phyloP scores from a whole-genome alignment of 1,284 basidiomycete species.

The Rugosomyces carneus region DNA sequence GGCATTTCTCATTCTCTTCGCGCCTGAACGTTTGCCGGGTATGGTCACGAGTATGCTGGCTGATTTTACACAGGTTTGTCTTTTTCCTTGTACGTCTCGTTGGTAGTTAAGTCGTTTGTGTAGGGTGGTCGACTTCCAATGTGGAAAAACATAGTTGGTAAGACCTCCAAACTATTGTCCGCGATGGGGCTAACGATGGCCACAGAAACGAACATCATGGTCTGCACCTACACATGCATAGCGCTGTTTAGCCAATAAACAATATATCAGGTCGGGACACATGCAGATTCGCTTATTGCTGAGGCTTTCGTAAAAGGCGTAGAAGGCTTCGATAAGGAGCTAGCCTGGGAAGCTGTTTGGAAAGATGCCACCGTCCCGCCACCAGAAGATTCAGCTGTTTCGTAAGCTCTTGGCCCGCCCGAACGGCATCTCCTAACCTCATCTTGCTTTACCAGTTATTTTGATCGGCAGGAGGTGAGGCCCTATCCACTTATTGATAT shows the following conservation, averaged over 20 bases:
- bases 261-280: conserved; percentile 58
- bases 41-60: conserved; percentile 81
- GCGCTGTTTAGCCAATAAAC: neutral
- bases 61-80: conserved; percentile 59
- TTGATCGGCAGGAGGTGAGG: conserved; percentile 65
- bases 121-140: conserved; percentile 83
- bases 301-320: conserved; percentile 70
- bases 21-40: conserved; percentile 66
- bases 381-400: conserved; percentile 49
- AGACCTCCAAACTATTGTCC: conserved; percentile 11
- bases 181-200: neutral
- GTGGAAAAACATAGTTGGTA: conserved; percentile 85
- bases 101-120: neutral
- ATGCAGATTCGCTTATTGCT: conserved; percentile 76
- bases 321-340: conserved; percentile 54
- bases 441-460: conserved; percentile 41
- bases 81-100: neutral
- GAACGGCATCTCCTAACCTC: neutral
- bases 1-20: conserved; percentile 73
- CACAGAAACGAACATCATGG: conserved; percentile 70
- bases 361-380: conserved; percentile 74
- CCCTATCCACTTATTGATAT: neutral
- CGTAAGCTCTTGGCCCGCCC: conserved; percentile 27
- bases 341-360: conserved; percentile 71
- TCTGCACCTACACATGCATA: conserved; percentile 3